Base-by-base conservation (phyloP, 2,329 filamentous ascomycete genomes). In the Trichoderma harzianum region DNA sequence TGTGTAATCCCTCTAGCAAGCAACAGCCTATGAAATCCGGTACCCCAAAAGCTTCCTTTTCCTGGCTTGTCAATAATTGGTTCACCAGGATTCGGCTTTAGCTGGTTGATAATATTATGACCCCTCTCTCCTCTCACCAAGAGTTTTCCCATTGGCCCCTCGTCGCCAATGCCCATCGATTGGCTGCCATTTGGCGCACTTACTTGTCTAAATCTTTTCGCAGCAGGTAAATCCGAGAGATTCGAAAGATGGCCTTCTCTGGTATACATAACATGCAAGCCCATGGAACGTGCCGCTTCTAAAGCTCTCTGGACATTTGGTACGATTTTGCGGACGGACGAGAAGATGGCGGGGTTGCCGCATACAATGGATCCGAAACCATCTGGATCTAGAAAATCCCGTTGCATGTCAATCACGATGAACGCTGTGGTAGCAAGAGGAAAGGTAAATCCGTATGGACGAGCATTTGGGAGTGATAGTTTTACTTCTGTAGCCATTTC, bases 21-120 rank as follows among this genome's bases (percentile, higher is more conserved):
- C n/a, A 69, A 18, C 36, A 61, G 7, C 21, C 66, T 58, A 34
- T 69, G 55, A 16, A 69, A 32, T 10, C 39, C 36, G 10, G 66
- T 69, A 1, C 66, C 36, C 66, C 66, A 69, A 34, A 69, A 69
- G n/a, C 55, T 69, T 14, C 66, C 66, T 14, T 61, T 69, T 11
- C 66, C 66, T 26, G 55, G 55, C 3, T 69, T 69, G 21, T 69
- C 66, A 16, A 69, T 32, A 18, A 69, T 34, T 28, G 34, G 28
- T 12, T 69, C 66, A 5, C 36, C 55, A 51, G 34, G 7, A 32
- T 34, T 1, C 10, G 66, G 66, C 55, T 61, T 69, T 2, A 69
- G 26, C 39, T 69, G 36, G n/a, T 69, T 57, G 12, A 69, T 61
- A 36, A 69, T 61, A 26, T 61, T 39, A 24, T 69, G 66, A 5